Base-by-base conservation (phyloP, 2,329 filamentous ascomycete species). In the Phaeomoniella chlamydospora region DNA sequence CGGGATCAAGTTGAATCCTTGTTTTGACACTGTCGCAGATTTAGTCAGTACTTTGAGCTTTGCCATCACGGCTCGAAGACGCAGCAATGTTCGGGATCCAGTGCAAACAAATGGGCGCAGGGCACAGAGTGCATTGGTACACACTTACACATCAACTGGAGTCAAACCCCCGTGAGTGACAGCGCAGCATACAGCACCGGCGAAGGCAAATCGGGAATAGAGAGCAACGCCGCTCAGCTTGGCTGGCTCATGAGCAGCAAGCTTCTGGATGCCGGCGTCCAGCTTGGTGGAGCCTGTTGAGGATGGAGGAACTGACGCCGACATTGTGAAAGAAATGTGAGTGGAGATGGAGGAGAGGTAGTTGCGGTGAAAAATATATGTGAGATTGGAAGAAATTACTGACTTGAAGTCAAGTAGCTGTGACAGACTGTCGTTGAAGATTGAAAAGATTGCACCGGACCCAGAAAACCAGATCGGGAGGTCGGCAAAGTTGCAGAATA, bases 111-210 rank as follows among this genome's bases (percentile, higher is more conserved):
- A n/a, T n/a, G n/a, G n/a, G n/a, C n/a, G n/a, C n/a, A n/a, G n/a
- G n/a, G 36, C 49, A 31, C 4, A 46, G 52, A 43, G 51, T 15
- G 16, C 19, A 38, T 15, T 36, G 29, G 22, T n/a, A 14, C 13
- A 38, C 34, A 83, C 88, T 65, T 90, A 96, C 88, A 98, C 90
- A 82, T 98, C 90, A 64, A 98, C 86, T 58, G 90, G 90, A 51
- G 90, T 98, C 54, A 96, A 78, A 57, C 74, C 81, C 65, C 88
- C 90, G 76, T 98, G 90, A 58, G 90, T 98, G 68, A 96, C 70
- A 53, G 87, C 90, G 68, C 90, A 98, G 79, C 90, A 94, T 72
- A 96, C 70, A 53, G 90, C 90, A 68, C 90, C 90, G 54, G 90
- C 87, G 55, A 98, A 81, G 67, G 90, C 88, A 70, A 94, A 94